Evolutionary conservation across 2,329 filamentous ascomycete genomes (phyloP), one percentile per base, ranked within the genome.

Genomic region (Arthrobotrys conoides): DNA sequence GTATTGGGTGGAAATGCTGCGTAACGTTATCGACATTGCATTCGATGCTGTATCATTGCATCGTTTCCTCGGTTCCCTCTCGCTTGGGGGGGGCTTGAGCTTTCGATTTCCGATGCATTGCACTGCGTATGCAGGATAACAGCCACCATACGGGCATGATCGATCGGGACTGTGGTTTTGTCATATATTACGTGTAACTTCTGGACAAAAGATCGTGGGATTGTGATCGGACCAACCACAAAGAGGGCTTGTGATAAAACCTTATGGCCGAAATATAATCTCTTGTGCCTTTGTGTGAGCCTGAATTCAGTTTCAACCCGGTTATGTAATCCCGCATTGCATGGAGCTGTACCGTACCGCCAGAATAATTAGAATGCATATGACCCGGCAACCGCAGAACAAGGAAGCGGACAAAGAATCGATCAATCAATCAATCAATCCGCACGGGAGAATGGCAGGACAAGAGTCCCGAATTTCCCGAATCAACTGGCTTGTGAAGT

Each of bases 11-110:
- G n/a, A 20, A 9, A 8, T 3, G 57, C 8, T 61, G 57, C 57
- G 33, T 61, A 61, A 61, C 57, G 57, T 44, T 61, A 61, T 61
- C 30, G 38, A 41, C 38, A 41, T 44, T n/a, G 41, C n/a, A 38
- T 41, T 16, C 16, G 14, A 41, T 16, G 9, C 38, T 1, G 3
- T 14, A 9, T 16, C 44, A n/a, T n/a, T n/a, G n/a, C n/a, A n/a
- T 46, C 44, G 12, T 16, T 36, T 36, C 51, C 51, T 57, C 51
- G 27, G 51, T 57, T 57, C 3, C 16, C 16, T 36, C 14, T 44
- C 16, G 38, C 8, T 44, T 44, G 8, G 33, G 0, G 9, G n/a
- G 27, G 6, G 27, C 27, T 30, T 30, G 6, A 30, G 6, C 27
- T 6, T 41, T 41, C 3, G 36, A 41, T n/a, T 46, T 20, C n/a